phyloP scores from a whole-genome alignment of 2,329 filamentous ascomycete genomes.

The Aspergillus sp. region DNA sequence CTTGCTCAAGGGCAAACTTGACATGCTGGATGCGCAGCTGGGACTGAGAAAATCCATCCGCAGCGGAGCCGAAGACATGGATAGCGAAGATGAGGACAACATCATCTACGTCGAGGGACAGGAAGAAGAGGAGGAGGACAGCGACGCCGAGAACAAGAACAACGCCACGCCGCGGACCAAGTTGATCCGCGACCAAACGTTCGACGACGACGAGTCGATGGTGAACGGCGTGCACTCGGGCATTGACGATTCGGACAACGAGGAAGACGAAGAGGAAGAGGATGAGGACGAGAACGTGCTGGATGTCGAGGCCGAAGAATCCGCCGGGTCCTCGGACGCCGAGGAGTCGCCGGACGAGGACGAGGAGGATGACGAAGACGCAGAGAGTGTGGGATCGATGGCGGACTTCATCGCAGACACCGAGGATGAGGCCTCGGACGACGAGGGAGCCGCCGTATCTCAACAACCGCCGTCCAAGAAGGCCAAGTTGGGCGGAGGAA shows the following conservation, averaged over 20 bases:
- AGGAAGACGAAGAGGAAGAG: slow-evolving; percentile 54
- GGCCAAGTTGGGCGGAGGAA: slow-evolving; percentile 27
- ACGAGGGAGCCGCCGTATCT: slow-evolving; percentile 20
- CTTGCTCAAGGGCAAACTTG: slow-evolving; percentile 89
- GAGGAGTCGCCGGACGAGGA: slow-evolving; percentile 59
- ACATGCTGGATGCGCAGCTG: slow-evolving; percentile 90
- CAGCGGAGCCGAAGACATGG: slow-evolving; percentile 40
- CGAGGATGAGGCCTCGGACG: slow-evolving; percentile 43
- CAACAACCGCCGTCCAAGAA: slow-evolving; percentile 38
- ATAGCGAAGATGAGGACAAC: slow-evolving; percentile 63
- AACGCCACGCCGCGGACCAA: slow-evolving; percentile 32
- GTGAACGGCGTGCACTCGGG: slow-evolving; percentile 38
- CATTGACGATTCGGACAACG: slow-evolving; percentile 43
- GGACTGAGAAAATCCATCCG: slow-evolving; percentile 72
- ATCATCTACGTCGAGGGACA: slow-evolving; percentile 87
- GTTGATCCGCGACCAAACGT: slow-evolving; percentile 38
- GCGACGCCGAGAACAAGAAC: slow-evolving; percentile 30
- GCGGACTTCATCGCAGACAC: slow-evolving; percentile 49
- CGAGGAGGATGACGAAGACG: slow-evolving; percentile 61
- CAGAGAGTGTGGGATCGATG: slow-evolving; percentile 56
- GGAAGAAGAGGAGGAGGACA: slow-evolving; percentile 51
- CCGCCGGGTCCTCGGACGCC: slow-evolving; percentile 41
- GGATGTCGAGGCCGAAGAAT: slow-evolving; percentile 46
- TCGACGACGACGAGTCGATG: slow-evolving; percentile 45
- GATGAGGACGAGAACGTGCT: slow-evolving; percentile 43